Conservation (phyloP, 2,329 filamentous ascomycete genomes). For the Epichloe coenophiala region DNA sequence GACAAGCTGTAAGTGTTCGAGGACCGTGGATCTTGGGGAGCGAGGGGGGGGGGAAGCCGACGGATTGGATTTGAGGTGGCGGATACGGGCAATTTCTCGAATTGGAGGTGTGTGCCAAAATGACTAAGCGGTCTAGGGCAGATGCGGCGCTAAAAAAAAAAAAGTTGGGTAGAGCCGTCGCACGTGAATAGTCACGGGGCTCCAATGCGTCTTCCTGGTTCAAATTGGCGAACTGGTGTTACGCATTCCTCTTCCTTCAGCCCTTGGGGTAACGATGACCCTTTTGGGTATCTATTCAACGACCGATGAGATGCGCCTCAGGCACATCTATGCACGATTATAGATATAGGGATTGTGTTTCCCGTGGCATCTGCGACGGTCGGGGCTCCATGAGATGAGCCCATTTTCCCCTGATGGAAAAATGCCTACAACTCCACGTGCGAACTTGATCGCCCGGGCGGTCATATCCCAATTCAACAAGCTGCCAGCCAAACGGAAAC, state of each 20-base stretch:
- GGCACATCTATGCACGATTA: too few relatives aligned
- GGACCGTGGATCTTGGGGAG: constrained; percentile 23
- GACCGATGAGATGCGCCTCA: background rate
- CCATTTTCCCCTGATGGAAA: constrained; percentile 5
- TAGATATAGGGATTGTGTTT: too few relatives aligned
- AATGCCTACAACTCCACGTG: constrained; percentile 14
- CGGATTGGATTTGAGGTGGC: constrained; percentile 16
- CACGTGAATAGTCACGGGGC: constrained; percentile 18
- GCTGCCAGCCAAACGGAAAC: constrained; percentile 70
- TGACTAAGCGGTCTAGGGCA: constrained; percentile 30
- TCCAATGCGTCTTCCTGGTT: background rate
- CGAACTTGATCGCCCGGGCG: constrained; percentile 35
- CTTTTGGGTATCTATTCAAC: too few relatives aligned
- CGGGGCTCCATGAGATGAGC: too few relatives aligned
- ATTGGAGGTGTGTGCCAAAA: constrained; percentile 24
- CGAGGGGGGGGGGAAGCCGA: constrained; percentile 4
- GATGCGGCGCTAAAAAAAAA: constrained; percentile 13
- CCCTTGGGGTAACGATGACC: too few relatives aligned
- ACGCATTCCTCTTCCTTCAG: too few relatives aligned
- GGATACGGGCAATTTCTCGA: constrained; percentile 26
- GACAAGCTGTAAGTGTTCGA: constrained; percentile 28
- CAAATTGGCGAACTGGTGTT: too few relatives aligned
- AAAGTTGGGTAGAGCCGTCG: constrained; percentile 6
- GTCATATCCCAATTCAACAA: constrained; percentile 60
- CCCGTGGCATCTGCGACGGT: too few relatives aligned